Percentiles rank a stretch among this genome's conserved stretches.
Conservation (phyloP, 495 filamentous ascomycete species). For the Pseudotulostoma volvatum region DNA sequence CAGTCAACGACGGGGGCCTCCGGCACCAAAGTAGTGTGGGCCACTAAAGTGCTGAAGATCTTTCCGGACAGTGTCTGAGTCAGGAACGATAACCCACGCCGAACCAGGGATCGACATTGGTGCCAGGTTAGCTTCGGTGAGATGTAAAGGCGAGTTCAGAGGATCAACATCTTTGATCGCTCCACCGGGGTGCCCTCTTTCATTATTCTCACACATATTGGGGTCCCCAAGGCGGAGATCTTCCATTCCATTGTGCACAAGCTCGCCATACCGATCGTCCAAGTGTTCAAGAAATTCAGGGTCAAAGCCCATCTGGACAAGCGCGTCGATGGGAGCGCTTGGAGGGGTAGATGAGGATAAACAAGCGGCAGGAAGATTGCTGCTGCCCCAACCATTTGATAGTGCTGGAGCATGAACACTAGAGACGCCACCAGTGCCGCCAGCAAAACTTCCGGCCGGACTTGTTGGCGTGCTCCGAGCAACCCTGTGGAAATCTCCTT, state of each 20-base stretch:
- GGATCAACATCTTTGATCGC: too few species aligned
- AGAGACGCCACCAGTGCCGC: conserved; percentile 20
- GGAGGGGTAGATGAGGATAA: conserved; percentile 19
- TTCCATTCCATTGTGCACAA: conserved; percentile 13
- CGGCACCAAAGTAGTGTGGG: too few species aligned
- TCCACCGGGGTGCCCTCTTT: background rate
- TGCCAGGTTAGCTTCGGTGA: too few species aligned
- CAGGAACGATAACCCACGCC: too few species aligned
- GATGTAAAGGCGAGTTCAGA: too few species aligned
- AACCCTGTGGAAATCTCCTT: conserved; percentile 21
- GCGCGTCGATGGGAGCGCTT: conserved; percentile 17
- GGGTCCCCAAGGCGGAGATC: conserved; percentile 10
- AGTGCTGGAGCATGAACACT: conserved; percentile 13
- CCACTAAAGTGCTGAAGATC: too few species aligned
- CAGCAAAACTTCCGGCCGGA: conserved; percentile 25
- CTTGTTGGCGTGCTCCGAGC: conserved; percentile 23
- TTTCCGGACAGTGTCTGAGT: too few species aligned
- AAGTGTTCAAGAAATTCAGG: conserved; percentile 25
- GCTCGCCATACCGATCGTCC: conserved; percentile 21
- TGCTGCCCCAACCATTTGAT: conserved; percentile 26
- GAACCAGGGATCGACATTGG: too few species aligned
- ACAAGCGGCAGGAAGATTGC: conserved; percentile 14
- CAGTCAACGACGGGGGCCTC: too few species aligned
- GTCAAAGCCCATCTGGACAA: conserved; percentile 30
- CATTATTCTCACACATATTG: background rate